Evolutionary conservation across 2,329 filamentous ascomycete species (phyloP).

Genomic region (Apiospora kogelbergensis): DNA sequence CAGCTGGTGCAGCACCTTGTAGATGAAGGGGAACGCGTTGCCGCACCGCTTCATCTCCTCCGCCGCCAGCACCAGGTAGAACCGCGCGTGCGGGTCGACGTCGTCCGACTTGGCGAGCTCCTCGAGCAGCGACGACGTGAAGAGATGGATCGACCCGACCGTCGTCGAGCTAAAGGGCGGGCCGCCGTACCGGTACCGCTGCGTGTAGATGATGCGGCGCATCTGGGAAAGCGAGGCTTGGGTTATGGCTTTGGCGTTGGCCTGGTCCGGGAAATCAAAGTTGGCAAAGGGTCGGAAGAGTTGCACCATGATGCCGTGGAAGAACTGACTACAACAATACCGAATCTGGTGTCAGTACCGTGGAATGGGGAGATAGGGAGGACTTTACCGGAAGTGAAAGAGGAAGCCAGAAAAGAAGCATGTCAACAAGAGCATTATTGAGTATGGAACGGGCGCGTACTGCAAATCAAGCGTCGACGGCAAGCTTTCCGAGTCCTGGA

Average conservation of each 20-base stretch:
- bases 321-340: neutral
- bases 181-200: constrained; percentile 10
- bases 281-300: constrained; percentile 8
- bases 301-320: constrained; percentile 7
- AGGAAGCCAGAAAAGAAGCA: neutral
- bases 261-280: neutral
- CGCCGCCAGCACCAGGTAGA: constrained; percentile 8
- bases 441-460: neutral
- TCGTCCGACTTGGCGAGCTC: neutral
- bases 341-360: neutral
- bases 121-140: constrained; percentile 4
- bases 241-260: neutral
- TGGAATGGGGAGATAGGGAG: too few species aligned
- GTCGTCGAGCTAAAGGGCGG: constrained; percentile 11
- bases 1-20: neutral
- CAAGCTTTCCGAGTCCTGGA: neutral
- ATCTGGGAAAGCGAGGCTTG: constrained; percentile 9
- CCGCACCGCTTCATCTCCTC: constrained; percentile 9
- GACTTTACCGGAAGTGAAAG: neutral
- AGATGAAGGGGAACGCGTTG: neutral
- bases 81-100: neutral
- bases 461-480: constrained; percentile 5
- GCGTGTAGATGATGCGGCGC: constrained; percentile 6
- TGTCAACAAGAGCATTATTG: neutral
- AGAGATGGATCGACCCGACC: constrained; percentile 3